These are phyloP conservation scores for Diaporthe vaccinii DNA, from an alignment of 2,329 filamentous ascomycete genomes.

Conservation along the genomic window DNA sequence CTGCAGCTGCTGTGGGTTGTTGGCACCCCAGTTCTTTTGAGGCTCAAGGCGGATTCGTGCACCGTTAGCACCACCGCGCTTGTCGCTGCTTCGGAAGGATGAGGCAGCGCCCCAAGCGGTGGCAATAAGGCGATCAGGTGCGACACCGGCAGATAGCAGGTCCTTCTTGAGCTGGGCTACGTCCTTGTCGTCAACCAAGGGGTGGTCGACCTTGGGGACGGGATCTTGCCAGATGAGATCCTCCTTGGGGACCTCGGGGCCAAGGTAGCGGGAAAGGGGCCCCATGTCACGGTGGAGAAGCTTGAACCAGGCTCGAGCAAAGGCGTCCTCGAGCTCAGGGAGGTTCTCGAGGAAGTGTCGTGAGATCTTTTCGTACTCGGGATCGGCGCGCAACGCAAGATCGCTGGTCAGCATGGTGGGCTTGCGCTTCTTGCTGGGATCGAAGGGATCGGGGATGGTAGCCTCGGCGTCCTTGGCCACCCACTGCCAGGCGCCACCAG, in stretches of 20 bases:
- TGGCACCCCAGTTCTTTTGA: conserved; percentile 79
- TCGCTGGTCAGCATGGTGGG: conserved; percentile 85
- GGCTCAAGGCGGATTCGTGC: conserved; percentile 81
- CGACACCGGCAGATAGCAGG: conserved; percentile 74
- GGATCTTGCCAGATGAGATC: conserved; percentile 82
- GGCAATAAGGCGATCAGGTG: conserved; percentile 72
- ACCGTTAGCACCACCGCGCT: conserved; percentile 86
- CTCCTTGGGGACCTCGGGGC: conserved; percentile 80
- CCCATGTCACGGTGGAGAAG: conserved; percentile 85
- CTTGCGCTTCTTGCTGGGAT: conserved; percentile 77
- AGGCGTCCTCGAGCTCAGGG: conserved; percentile 77
- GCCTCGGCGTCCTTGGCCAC: conserved; percentile 76
- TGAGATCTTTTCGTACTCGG: conserved; percentile 81
- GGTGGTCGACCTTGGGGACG: conserved; percentile 70
- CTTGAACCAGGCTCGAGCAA: conserved; percentile 86
- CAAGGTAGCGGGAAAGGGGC: conserved; percentile 77
- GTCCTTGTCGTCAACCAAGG: conserved; percentile 73
- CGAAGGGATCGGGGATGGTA: conserved; percentile 79
- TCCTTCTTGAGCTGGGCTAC: conserved; percentile 76
- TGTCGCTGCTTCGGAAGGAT: conserved; percentile 81
- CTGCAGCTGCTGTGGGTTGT: conserved; percentile 77
- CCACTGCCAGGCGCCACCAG: conserved; percentile 83
- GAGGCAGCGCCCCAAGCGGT: conserved; percentile 79
- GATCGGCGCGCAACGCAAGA: conserved; percentile 79
- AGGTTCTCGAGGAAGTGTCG: conserved; percentile 78